Evolutionary conservation across 225 moss, liverwort and hornwort genomes (phyloP), one percentile per base, ranked within the genome.

Genomic region (Straminergon stramineum): DNA sequence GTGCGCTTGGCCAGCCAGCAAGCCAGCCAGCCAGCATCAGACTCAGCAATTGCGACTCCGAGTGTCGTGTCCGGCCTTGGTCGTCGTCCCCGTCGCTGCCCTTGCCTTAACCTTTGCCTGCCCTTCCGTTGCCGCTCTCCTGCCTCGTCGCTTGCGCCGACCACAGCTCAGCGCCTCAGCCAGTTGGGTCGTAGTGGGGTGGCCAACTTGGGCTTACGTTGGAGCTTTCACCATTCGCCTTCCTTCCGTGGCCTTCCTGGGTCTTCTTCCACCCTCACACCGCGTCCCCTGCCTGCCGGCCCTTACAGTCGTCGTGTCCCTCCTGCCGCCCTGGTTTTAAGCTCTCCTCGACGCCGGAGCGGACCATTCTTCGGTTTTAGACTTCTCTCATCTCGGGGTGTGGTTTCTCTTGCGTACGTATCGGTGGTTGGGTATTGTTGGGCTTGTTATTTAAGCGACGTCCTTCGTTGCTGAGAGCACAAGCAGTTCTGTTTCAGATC

Each of bases 141-240:
- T 81, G 65, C 88, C 84, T 89, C 84, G 83, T 76, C 84, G 53
- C 84, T 89, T 77, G 66, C 84, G 89, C 89, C 89, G 77, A 89
- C 89, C 89, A 89, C 66, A 84, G 84, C 84, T 41, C 76, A 76
- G 75, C 75, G 48, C 48, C 48, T 48, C 31, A 60, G 73, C 88
- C 73, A 85, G 73, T 85, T 85, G 85, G 32, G 74, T 56, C 32
- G 76, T 7, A 76, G 61, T 11, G 55, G 27, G 80, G 39, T 83
- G 84, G 78, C 78, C 88, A 83, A 84, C 58, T 89, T 84, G 89
- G 76, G 89, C 62, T 73, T 83, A 26, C 78, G 84, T 83, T 89
- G 78, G 78, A 78, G 89, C 48, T 68, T 89, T 45, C 88, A 56
- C 48, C 71, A 11, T 57, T 67, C 34, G 80, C 58, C 81, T 71